Base-by-base conservation (phyloP, 2,329 filamentous ascomycete species). In the Cercospora nicotianae region DNA sequence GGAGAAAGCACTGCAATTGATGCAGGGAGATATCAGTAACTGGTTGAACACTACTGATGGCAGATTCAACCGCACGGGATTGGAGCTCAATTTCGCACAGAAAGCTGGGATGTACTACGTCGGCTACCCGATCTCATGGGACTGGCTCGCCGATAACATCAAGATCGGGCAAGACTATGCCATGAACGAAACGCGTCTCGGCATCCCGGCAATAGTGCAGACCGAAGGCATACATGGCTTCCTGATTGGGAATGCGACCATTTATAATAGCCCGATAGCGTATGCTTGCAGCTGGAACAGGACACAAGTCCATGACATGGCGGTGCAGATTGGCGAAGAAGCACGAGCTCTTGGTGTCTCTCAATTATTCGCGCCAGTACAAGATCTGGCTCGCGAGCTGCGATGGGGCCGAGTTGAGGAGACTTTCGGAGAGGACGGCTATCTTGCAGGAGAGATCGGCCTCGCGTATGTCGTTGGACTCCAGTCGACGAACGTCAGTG, bases 231-330 rank as follows among this genome's bases (percentile, higher is more conserved):
- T 93, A 55, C 90, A 93, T 74, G 91, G 90, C 1, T 88, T 92
- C 71, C 81, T 92, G 33, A 85, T 90, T 53, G 85, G 86, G 9
- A 92, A 92, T 76, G 90, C 89, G 2, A 93, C 91, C 1, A 91
- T 93, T 67, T 93, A 92, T 82, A 93, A 92, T 79, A 91, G 89
- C 1, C 90, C 91, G 0, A 92, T 93, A 72, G 90, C 83, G 7
- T 87, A 90, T 63, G 90, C 87, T 16, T 91, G 89, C 74, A 90
- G 90, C 0, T 93, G 89, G 81, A 91, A 93, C 75, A 85, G 86
- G 0, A 83, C 83, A 48, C 79, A 92, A 13, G 81, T 92, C 3
- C 79, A 88, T 71, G 85, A 90, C 71, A 92, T 92, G 89, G 90
- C 83, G 6, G 80, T 81, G 3, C 83, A 86, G 18, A 91, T 92